Evolutionary conservation across 2,329 filamentous ascomycete genomes (phyloP).

Genomic region (Septoria petroselini): DNA sequence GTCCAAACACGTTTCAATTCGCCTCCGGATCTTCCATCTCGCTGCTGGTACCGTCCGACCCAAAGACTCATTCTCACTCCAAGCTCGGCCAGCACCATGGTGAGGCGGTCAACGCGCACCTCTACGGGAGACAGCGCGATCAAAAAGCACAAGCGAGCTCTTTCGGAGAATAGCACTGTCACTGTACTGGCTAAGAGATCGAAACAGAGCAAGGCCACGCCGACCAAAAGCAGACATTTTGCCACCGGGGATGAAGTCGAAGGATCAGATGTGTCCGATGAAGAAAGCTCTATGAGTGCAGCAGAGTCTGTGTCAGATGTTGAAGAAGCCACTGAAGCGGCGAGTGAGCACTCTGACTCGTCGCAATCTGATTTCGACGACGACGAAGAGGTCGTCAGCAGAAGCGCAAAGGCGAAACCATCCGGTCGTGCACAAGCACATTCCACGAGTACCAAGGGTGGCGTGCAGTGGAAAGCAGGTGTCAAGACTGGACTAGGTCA

Average conservation of each 20-base stretch:
- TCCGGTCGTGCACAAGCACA: conserved; percentile 5
- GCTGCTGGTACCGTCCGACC: too few relatives aligned
- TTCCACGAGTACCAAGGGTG: conserved; percentile 12
- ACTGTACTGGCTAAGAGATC: conserved; percentile 24
- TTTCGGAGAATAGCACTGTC: conserved; percentile 21
- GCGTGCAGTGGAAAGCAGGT: conserved; percentile 56
- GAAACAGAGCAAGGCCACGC: conserved; percentile 35
- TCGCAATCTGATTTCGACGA: conserved; percentile 38
- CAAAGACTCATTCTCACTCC: not conserved
- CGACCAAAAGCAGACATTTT: conserved; percentile 54
- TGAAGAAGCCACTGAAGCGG: conserved; percentile 38
- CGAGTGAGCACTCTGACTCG: conserved; percentile 42
- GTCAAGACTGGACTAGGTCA: conserved; percentile 51
- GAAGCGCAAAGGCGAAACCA: conserved; percentile 35
- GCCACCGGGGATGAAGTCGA: conserved; percentile 20
- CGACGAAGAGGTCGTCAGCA: conserved; percentile 31
- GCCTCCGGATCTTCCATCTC: too few relatives aligned
- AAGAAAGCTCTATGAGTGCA: conserved; percentile 23
- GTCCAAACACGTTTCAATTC: too few relatives aligned
- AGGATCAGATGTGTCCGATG: conserved; percentile 34
- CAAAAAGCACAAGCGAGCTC: conserved; percentile 30
- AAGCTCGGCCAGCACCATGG: conserved; percentile 21
- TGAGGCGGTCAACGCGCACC: conserved; percentile 31
- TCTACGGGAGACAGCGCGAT: conserved; percentile 15
- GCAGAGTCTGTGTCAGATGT: conserved; percentile 36